Conservation (phyloP, 208 protist species). For the Trypanosoma theileri region DNA sequence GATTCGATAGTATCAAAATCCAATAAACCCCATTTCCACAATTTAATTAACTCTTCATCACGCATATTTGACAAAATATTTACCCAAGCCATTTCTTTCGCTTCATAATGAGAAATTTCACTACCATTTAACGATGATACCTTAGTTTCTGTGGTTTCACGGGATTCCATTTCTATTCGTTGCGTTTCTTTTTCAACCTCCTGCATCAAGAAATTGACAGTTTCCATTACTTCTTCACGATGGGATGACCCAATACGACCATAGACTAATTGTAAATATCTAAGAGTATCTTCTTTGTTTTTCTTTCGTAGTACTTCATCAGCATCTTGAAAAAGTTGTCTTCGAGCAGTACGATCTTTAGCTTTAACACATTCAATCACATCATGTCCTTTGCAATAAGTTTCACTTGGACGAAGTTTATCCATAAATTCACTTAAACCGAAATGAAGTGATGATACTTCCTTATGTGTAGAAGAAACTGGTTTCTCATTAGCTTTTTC, state of each 20-base stretch:
- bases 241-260: conserved; percentile 27
- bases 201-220: conserved; percentile 14
- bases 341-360: conserved; percentile 28
- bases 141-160: background rate
- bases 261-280: conserved; percentile 59
- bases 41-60: conserved; percentile 45
- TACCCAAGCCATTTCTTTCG: conserved; percentile 48
- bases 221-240: conserved; percentile 27
- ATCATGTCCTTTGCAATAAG: conserved; percentile 59
- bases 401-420: conserved; percentile 38
- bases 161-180: background rate
- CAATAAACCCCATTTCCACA: conserved; percentile 54
- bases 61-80: conserved; percentile 43
- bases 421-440: conserved; percentile 14
- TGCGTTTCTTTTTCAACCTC: conserved; percentile 16
- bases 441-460: conserved; percentile 13
- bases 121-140: background rate
- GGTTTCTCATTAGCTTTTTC: conserved; percentile 19
- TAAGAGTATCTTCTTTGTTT: conserved; percentile 39
- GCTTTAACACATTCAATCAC: conserved; percentile 46
- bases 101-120: conserved; percentile 20
- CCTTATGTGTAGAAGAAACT: conserved; percentile 16
- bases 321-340: conserved; percentile 47
- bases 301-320: conserved; percentile 67
- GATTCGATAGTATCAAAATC: conserved; percentile 38